Base-by-base conservation (phyloP, 2,329 filamentous ascomycete species). In the Ophiostoma tasmaniense region DNA sequence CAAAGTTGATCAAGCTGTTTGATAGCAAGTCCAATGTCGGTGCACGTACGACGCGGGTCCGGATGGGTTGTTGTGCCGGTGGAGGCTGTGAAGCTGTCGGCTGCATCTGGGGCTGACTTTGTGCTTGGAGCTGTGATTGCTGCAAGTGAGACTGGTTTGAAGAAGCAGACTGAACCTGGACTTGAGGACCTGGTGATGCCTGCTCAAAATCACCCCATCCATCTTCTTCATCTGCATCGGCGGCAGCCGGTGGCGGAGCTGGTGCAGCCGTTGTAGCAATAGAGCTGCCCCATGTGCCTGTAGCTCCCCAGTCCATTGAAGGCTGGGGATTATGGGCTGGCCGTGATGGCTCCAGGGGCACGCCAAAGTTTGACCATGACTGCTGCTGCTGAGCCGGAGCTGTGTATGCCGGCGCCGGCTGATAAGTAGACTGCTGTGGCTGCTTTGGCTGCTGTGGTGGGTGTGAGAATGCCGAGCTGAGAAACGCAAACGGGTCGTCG, bases 191-290 rank as follows among this genome's bases (percentile, higher is more conserved):
- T 3, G 61, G 61, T 22, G 64, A 65, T 20, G 85, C 86, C 62
- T 83, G 81, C 76, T 90, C 87, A 74, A 90, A 90, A 68, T 90
- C 88, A 0, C 88, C 88, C 84, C 88, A 90, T 35, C 82, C 85
- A 74, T 89, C 87, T 68, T 89, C 87, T 8, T 87, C 84, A 2
- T 84, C 85, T 13, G 70, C 68, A 7, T 70, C 62, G 17, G 22
- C 35, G 25, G 25, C 13, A 13, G 13, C 37, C 14, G 64, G n/a
- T 5, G 45, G 64, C 4, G 33, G 20, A 64, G 35, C n/a, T 3
- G 14, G 25, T 17, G 45, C 11, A 5, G 37, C n/a, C 17, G 30
- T 33, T 22, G 66, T 17, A 72, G 55, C 74, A 73, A 61, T 69
- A 52, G 74, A 39, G 67, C 76, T 22, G 4, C 33, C 33, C 64